phyloP scores from a whole-genome alignment of 306 rosid genomes.

The Lathyrus tuberosus region DNA sequence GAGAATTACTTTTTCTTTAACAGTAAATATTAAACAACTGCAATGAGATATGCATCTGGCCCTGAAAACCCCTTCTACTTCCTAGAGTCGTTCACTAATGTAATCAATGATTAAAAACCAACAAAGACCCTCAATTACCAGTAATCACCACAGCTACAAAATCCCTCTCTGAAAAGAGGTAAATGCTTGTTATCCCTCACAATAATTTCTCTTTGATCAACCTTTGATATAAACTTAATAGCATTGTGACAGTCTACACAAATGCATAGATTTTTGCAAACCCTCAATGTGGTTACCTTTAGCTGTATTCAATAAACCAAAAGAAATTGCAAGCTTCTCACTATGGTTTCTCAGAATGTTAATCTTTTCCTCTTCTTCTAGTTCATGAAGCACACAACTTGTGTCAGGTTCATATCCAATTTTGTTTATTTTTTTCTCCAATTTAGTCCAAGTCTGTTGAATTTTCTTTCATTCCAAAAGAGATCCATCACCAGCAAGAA shows the following conservation, averaged over 20 bases:
- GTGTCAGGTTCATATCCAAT: slow-evolving; percentile 75
- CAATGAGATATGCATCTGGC: background rate
- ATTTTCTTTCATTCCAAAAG: slow-evolving; percentile 48
- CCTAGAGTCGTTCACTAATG: background rate
- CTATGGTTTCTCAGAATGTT: slow-evolving; percentile 65
- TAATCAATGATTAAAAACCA: background rate
- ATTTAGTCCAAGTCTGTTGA: slow-evolving; percentile 55
- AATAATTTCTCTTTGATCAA: slow-evolving; percentile 61
- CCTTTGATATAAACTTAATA: slow-evolving; percentile 67
- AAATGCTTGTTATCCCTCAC: slow-evolving; percentile 86
- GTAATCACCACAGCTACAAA: slow-evolving; percentile 81
- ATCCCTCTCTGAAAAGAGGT: slow-evolving; percentile 75
- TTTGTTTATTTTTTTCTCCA: slow-evolving; percentile 68
- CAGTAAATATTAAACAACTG: background rate
- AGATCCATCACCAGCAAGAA: slow-evolving; percentile 60
- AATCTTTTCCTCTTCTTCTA: slow-evolving; percentile 69
- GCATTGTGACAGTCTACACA: slow-evolving; percentile 88
- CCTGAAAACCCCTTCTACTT: background rate
- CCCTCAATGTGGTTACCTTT: slow-evolving; percentile 61
- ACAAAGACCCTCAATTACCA: slow-evolving; percentile 52
- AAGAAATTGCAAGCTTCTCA: slow-evolving; percentile 86
- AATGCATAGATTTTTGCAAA: slow-evolving; percentile 75
- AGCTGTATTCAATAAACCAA: slow-evolving; percentile 62
- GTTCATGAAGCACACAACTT: slow-evolving; percentile 78
- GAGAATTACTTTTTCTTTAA: background rate